Conservation (phyloP, 768 basidiomycete genomes). For the Boletus coccyginus region DNA sequence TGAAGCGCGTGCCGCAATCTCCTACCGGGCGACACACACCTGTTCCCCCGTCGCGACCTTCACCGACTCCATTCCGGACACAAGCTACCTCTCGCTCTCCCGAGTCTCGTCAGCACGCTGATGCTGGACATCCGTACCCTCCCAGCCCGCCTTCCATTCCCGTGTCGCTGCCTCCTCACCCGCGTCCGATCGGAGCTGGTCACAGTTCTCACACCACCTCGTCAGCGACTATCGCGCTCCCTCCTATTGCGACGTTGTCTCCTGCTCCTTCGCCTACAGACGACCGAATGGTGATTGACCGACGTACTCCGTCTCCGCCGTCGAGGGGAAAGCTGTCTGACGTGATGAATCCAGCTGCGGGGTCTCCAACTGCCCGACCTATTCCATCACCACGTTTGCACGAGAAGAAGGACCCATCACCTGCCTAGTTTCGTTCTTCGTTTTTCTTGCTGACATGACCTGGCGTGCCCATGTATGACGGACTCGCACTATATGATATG, state of each 20-base stretch:
- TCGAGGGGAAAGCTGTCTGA: slow-evolving; percentile 54
- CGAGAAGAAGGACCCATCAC: slow-evolving; percentile 32
- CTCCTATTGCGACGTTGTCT: slow-evolving; percentile 69
- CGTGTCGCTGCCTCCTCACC: slow-evolving; percentile 68
- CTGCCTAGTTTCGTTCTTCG: slow-evolving; percentile 13
- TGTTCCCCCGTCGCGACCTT: slow-evolving; percentile 58
- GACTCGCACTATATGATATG: slow-evolving; percentile 14
- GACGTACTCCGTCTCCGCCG: slow-evolving; percentile 47
- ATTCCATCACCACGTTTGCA: slow-evolving; percentile 51
- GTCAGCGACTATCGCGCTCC: slow-evolving; percentile 50
- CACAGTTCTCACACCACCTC: slow-evolving; percentile 38
- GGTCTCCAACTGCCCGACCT: slow-evolving; percentile 51
- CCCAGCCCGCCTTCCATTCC: slow-evolving; percentile 54
- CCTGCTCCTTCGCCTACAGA: slow-evolving; percentile 56
- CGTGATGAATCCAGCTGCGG: slow-evolving; percentile 45
- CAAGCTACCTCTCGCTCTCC: slow-evolving; percentile 70
- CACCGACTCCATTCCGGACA: slow-evolving; percentile 71
- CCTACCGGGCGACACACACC: slow-evolving; percentile 54
- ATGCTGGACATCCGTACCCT: slow-evolving; percentile 36
- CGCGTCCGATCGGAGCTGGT: slow-evolving; percentile 63
- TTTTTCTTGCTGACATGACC: slow-evolving; percentile 13
- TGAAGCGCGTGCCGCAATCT: slow-evolving; percentile 52
- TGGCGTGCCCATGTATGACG: slow-evolving; percentile 12
- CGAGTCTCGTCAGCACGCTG: slow-evolving; percentile 50
- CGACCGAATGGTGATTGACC: slow-evolving; percentile 34